Evolutionary conservation across 192 early-diverging fungal genomes (phyloP), one percentile per base, ranked within the genome.

Genomic region (Podila epicladia): DNA sequence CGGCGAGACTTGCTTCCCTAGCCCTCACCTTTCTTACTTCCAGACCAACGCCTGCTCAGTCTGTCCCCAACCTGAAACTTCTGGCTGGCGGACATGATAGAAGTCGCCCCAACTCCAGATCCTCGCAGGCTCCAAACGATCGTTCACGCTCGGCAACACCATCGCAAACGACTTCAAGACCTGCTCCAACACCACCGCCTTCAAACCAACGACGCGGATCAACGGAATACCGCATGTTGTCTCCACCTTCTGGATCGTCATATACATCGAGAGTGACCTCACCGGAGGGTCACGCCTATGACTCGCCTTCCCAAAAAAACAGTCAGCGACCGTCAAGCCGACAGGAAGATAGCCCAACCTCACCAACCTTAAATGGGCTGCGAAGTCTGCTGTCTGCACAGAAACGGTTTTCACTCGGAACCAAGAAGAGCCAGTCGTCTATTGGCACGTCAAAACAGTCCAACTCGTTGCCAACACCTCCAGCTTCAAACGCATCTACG

Each of bases 1-100:
- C 26, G 75, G 75, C 19, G 71, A 79, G 32, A 79, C 75, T n/a
- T 79, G 75, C 65, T 79, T 79, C 29, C 75, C 75, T 49, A 65
- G 69, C 9, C 75, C 75, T 20, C 75, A 72, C 45, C 70, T 79
- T 24, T 79, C 75, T 9, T 72, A 68, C 45, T 79, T 72, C 48
- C 69, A 51, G 29, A 33, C 69, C 69, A 3, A 32, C 60, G 12
- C 75, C 75, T 29, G 75, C 70, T 8, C 75, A 67, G 22, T 79
- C 75, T 0, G 60, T 79, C 15, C 75, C 75, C 3, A 72, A 79
- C 33, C 17, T 79, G 19, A 79, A 79, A 48, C 17, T 67, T 11
- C 26, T 79, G 38, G 55, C 65, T 0, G 71, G 62, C 19, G 75
- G 70, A 49, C 65, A 67, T 19, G 38, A 62, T 45, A 65, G 70